Conservation (phyloP, 2,329 filamentous ascomycete species). For the Lachnellula cervina region DNA sequence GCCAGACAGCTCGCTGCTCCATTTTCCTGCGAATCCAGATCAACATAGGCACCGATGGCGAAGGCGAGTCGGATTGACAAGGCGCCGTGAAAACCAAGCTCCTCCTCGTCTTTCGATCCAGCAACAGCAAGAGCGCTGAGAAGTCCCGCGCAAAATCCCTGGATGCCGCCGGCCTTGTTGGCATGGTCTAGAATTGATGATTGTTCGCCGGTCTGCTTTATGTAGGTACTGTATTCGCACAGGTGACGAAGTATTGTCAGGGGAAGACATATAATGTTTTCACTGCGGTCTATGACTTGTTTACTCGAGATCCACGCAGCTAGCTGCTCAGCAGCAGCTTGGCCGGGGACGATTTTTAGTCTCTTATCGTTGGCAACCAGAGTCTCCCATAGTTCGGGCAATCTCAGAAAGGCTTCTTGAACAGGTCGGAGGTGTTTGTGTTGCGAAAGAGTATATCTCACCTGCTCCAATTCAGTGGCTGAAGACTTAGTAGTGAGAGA, state of each 20-base stretch:
- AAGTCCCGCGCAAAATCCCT: slow-evolving; percentile 3
- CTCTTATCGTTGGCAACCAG: neutral
- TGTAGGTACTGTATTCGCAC: neutral
- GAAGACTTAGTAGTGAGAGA: neutral
- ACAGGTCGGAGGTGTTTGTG: neutral
- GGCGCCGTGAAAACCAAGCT: neutral
- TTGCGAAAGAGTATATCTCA: neutral
- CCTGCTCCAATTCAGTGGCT: neutral
- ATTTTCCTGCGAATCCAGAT: neutral
- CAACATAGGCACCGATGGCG: neutral
- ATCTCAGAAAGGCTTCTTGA: neutral
- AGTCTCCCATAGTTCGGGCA: neutral
- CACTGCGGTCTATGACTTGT: neutral
- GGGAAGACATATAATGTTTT: neutral
- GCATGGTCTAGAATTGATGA: neutral
- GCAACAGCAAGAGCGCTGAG: slow-evolving; percentile 1
- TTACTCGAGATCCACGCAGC: neutral
- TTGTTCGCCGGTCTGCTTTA: neutral
- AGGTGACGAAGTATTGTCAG: neutral
- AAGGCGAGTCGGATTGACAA: neutral
- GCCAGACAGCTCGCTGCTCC: neutral
- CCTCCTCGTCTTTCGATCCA: neutral
- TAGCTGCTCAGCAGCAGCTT: neutral
- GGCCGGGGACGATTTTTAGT: neutral
- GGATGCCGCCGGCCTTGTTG: slow-evolving; percentile 1